Conservation (phyloP, 805 yeast genomes). For the Kodamaea restingae region DNA sequence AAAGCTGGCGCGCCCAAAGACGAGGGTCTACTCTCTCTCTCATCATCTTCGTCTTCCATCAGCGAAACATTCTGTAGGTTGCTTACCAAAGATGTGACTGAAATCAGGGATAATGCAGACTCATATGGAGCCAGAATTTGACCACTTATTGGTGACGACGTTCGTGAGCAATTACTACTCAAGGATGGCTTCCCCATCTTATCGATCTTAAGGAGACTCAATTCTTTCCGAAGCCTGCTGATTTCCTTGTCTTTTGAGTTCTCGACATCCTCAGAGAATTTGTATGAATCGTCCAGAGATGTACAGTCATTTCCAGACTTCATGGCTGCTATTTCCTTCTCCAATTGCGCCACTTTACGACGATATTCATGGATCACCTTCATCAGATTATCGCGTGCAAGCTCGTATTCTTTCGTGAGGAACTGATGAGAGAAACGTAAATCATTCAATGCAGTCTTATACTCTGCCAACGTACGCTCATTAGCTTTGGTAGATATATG, state of each 20-base stretch:
- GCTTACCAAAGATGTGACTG: constrained; percentile 8
- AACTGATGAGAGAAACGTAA: constrained; percentile 69
- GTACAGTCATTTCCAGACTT: background rate
- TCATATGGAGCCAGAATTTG: constrained; percentile 6
- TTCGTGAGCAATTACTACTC: background rate
- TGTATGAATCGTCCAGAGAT: background rate
- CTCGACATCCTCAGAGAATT: constrained; percentile 6
- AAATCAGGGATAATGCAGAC: constrained; percentile 6
- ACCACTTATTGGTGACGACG: constrained; percentile 8
- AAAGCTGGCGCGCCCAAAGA: constrained; percentile 12
- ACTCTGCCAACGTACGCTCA: constrained; percentile 27
- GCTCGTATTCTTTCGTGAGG: constrained; percentile 62
- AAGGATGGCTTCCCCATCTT: constrained; percentile 32
- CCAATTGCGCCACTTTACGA: constrained; percentile 46
- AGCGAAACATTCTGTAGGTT: constrained; percentile 6
- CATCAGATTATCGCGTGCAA: constrained; percentile 54
- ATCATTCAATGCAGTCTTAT: constrained; percentile 62
- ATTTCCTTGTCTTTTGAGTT: constrained; percentile 37
- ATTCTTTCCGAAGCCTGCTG: constrained; percentile 40
- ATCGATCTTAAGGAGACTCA: constrained; percentile 43
- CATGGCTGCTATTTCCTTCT: constrained; percentile 38
- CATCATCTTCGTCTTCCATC: constrained; percentile 20
- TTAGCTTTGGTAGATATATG: constrained; percentile 10
- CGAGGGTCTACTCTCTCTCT: constrained; percentile 8
- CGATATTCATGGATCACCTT: constrained; percentile 52